These are phyloP conservation scores for Vicia faba DNA, from an alignment of 306 rosid genomes.

Conservation along the genomic window DNA sequence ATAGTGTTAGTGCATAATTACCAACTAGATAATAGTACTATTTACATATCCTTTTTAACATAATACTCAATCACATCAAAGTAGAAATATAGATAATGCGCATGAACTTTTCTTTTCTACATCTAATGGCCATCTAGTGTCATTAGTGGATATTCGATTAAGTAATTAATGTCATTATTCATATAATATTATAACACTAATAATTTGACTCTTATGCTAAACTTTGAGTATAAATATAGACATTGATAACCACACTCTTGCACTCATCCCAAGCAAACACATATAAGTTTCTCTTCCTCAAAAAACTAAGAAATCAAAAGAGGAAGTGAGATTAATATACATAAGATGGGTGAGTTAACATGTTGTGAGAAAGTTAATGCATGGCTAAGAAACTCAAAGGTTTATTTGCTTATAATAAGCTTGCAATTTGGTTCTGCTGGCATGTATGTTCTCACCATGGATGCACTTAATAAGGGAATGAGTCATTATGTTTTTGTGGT, in stretches of 20 bases:
- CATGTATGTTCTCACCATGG: slow-evolving; percentile 74
- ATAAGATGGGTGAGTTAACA: slow-evolving; percentile 9
- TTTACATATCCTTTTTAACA: not conserved
- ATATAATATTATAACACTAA: not conserved
- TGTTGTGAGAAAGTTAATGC: slow-evolving; percentile 26
- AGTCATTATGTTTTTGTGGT: slow-evolving; percentile 78
- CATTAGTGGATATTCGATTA: slow-evolving; percentile 38
- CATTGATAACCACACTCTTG: slow-evolving; percentile 1
- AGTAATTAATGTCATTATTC: not conserved
- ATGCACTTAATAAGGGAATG: slow-evolving; percentile 72
- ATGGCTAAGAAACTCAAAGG: slow-evolving; percentile 41
- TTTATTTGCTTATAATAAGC: slow-evolving; percentile 62
- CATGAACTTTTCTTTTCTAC: not conserved
- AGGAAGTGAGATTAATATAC: not conserved
- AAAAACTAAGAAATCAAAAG: slow-evolving; percentile 1
- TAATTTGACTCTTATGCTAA: not conserved
- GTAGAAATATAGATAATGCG: slow-evolving; percentile 5
- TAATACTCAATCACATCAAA: not conserved
- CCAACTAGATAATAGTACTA: no score
- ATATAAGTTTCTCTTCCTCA: slow-evolving; percentile 10
- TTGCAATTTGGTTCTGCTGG: slow-evolving; percentile 90
- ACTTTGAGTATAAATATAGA: slow-evolving; percentile 37
- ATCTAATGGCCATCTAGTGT: not conserved
- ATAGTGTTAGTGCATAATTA: no score
- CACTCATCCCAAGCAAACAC: slow-evolving; percentile 32